Evolutionary conservation across 306 rosid species (phyloP), one percentile per base, ranked within the genome.

Genomic region (Quercus variabilis): DNA sequence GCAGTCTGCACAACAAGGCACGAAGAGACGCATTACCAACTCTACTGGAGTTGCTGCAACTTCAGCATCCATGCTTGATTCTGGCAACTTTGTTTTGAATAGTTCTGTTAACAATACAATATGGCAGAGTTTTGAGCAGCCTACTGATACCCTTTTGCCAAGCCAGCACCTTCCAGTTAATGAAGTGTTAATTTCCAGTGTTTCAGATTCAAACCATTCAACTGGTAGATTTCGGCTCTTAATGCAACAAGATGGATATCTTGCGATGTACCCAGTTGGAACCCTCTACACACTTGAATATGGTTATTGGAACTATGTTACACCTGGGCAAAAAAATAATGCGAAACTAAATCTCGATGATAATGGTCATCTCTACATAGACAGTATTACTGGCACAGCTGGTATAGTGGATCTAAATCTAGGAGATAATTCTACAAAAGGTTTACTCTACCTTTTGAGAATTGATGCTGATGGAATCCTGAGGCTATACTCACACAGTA

Each of bases 61-160:
- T 41, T 75, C 62, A 46, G 86, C 86, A 51, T 83, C 86, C 35
- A 83, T 83, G 77, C 55, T 75, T 5, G 65, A 83, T 62, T 79
- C 83, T 0, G 83, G 86, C 49, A 83, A 83, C 38, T 83, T 74
- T 21, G 80, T 75, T 75, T 35, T 75, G 3, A 46, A 74, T 55
- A 69, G 58, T 31, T 69, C 80, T 3, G 12, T 1, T 28, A 26
- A 55, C 13, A n/a, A 3, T 0, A n/a, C 69, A 28, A 25, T 75
- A 3, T 81, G 84, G 80, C 72, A 74, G 64, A 80, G 79, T 28
- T 80, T 80, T n/a, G 8, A 13, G 0, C 11, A 80, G 14, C 79
- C 84, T 10, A 70, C 80, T 4, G 84, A 81, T 49, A 81, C 84
- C 73, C 76, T 81, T 67, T 62, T 81, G 69, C 81, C 73, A 11